Percentiles rank a stretch among this genome's conserved stretches.
phyloP scores from a whole-genome alignment of 2,329 filamentous ascomycete genomes.

The Ceratocystis cubensis region DNA sequence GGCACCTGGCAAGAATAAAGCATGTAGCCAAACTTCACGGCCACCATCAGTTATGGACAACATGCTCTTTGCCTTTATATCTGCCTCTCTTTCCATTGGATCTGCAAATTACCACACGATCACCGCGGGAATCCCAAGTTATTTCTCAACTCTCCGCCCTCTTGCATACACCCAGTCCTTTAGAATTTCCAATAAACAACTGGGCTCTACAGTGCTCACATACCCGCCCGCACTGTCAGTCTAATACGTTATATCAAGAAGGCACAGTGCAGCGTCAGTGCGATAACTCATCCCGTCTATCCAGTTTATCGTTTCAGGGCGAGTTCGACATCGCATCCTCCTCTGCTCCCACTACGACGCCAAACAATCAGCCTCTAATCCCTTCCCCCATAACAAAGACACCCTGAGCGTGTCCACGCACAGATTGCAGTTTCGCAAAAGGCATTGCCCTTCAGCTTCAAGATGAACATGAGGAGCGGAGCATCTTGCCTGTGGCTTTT shows the following conservation, averaged over 20 bases:
- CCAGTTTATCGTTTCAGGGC: background rate
- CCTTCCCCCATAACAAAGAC: background rate
- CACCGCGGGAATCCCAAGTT: background rate
- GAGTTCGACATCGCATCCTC: constrained; percentile 4
- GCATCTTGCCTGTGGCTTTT: background rate
- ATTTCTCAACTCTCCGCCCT: background rate
- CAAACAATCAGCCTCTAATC: background rate
- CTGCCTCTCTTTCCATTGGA: background rate
- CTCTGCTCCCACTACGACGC: constrained; percentile 2
- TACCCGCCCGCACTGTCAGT: background rate
- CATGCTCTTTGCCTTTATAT: background rate
- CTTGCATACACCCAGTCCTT: background rate
- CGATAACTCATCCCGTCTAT: background rate
- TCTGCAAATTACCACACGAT: constrained; percentile 1
- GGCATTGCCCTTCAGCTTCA: background rate
- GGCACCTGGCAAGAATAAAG: too few relatives aligned
- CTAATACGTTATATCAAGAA: background rate
- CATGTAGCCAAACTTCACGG: too few relatives aligned
- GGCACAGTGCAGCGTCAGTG: background rate
- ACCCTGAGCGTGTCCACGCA: background rate
- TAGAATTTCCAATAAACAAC: background rate
- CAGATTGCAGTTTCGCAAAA: constrained; percentile 1
- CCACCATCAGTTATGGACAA: background rate
- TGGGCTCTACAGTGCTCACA: background rate
- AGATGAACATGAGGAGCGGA: background rate